Base-by-base conservation (phyloP, 164 flowering plant species). In the Aristolochia contorta region DNA sequence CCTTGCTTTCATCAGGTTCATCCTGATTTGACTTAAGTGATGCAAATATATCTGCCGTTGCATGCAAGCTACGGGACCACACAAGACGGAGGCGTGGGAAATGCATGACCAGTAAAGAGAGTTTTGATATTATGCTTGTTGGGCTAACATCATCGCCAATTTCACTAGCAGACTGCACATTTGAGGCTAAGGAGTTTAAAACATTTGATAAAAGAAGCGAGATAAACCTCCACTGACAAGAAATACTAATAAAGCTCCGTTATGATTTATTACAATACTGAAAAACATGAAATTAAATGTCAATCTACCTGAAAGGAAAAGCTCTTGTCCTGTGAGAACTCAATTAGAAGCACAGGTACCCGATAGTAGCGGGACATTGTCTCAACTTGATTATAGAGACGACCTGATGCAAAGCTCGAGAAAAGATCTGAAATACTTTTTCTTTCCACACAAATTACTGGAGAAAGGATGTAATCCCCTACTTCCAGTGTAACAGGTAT, bases 1-100 rank as follows among this genome's bases (percentile, higher is more conserved):
- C 99, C 71, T 75, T 91, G 45, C 69, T 71, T 65, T 82, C 88
- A 65, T 91, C 96, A 21, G 99, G 97, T 72, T 91, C 99, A 77
- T 94, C 99, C 65, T 94, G 97, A 67, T 94, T 94, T 59, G 93
- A 82, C 77, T 94, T 94, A 0, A 94, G 84, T 0, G 91, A 79
- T 47, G 91, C 78, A 77, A 94, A 94, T 73, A 91, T 91, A 62
- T 91, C 97, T 43, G 96, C 97, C 54, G 96, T 94, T 12, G 99
- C 97, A 78, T 94, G 91, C 77, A 94, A 76, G 67, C 95, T 89
- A 56, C 99, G 96, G 55, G 99, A 94, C 99, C 97, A 94, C 54
- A 91, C 78, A 53, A 94, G 78, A 21, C 99, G 87, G 57, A 94
- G 73, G 13, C 97, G 96, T 50, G 99, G 99, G 64, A 94, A 94